These are phyloP conservation scores for Miamiensis avidus DNA, from an alignment of 169 alveolate species.

Conservation along the genomic window DNA sequence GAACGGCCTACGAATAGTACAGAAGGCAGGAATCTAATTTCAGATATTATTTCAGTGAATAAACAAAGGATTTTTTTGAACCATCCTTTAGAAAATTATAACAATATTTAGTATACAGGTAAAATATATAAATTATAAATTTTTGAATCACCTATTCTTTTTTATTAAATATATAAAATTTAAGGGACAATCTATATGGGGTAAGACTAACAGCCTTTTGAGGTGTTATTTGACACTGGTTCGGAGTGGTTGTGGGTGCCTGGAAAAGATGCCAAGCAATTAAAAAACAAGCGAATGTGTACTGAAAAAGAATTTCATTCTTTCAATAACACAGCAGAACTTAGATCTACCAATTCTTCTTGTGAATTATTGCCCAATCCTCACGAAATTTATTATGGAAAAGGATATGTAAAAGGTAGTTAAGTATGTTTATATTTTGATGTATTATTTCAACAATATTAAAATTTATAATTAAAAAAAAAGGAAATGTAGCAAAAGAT, in stretches of 20 bases:
- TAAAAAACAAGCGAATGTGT: not conserved
- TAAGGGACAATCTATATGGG: not conserved
- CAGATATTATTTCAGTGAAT: not conserved
- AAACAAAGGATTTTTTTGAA: not conserved
- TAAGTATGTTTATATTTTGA: not conserved
- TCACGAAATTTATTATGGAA: not conserved
- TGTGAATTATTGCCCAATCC: not conserved
- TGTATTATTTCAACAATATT: not conserved
- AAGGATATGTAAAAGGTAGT: not conserved
- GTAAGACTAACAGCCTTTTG: not conserved
- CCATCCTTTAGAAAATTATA: not conserved
- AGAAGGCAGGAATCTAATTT: not conserved
- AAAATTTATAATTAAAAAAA: too few species aligned
- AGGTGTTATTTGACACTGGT: not conserved
- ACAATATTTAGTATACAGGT: not conserved
- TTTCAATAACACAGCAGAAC: not conserved
- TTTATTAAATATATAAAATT: too few species aligned
- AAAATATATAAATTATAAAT: too few species aligned
- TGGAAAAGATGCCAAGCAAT: not conserved
- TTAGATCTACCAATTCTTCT: not conserved
- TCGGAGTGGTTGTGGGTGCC: not conserved
- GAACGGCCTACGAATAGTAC: not conserved
- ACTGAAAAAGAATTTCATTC: not conserved
- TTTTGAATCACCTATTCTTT: too few species aligned
- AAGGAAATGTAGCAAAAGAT: not conserved